Evolutionary conservation across 208 protist genomes (phyloP).

Genomic region (Sergeia podlipaevii): DNA sequence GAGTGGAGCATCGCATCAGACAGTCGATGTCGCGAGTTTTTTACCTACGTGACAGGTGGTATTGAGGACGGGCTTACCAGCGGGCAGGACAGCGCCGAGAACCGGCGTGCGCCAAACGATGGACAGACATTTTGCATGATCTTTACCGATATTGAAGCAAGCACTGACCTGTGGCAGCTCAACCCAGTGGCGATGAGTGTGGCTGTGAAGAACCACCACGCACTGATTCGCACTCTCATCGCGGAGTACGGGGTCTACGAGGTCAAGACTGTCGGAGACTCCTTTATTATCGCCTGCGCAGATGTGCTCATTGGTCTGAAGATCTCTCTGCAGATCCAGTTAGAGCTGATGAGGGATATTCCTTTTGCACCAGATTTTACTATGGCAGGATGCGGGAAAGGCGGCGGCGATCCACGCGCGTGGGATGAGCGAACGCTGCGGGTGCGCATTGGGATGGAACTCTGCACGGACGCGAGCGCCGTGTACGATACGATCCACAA

Average conservation of each 20-base stretch:
- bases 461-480: slow-evolving; percentile 28
- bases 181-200: slow-evolving; percentile 33
- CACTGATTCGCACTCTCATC: slow-evolving; percentile 50
- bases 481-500: slow-evolving; percentile 34
- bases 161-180: slow-evolving; percentile 52
- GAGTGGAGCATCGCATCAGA: slow-evolving; percentile 19
- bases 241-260: slow-evolving; percentile 55
- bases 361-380: slow-evolving; percentile 9
- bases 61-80: slow-evolving; percentile 1
- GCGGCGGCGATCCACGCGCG: slow-evolving; percentile 14
- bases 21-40: slow-evolving; percentile 5
- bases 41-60: slow-evolving; percentile 1
- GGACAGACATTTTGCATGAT: slow-evolving; percentile 17
- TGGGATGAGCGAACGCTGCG: slow-evolving; percentile 19
- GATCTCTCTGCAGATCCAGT: slow-evolving; percentile 40
- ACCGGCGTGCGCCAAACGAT: slow-evolving; percentile 4
- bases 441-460: slow-evolving; percentile 35
- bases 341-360: slow-evolving; percentile 38
- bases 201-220: slow-evolving; percentile 43
- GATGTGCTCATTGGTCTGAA: slow-evolving; percentile 32
- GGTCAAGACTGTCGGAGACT: slow-evolving; percentile 74
- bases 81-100: background rate
- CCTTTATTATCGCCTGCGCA: slow-evolving; percentile 68
- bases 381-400: slow-evolving; percentile 15
- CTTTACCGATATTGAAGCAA: slow-evolving; percentile 70